Evolutionary conservation across 305 asterid genomes (phyloP), one percentile per base, ranked within the genome.

Genomic region (Rubia peregrina): DNA sequence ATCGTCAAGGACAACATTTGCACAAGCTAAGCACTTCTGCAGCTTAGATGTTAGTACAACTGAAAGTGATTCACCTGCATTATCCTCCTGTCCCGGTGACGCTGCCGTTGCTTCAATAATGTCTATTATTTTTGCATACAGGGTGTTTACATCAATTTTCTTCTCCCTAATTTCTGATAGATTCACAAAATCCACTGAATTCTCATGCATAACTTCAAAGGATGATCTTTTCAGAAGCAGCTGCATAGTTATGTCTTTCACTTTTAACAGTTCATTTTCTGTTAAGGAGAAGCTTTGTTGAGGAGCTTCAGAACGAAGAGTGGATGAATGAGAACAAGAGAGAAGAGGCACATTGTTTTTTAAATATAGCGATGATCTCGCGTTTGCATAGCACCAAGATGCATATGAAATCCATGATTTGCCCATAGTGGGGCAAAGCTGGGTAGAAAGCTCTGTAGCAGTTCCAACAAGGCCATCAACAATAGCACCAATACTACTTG

Each of bases 351-450:
- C 62, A 73, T 83, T 85, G 62, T 74, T 61, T 19, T 79, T 77
- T 67, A 85, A 76, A 71, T 88, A 74, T 76, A 88, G 75, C 57
- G 87, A 85, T 72, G 86, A 80, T 68, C 71, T 86, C 78, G 98
- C 98, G 80, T 87, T 97, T 77, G 76, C 67, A 77, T 85, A 91
- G 83, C 99, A 91, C 99, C 99, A 95, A 33, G 96, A 90, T 63
- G 96, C 99, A 82, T 86, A 95, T 82, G 85, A 80, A 77, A 95
- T 86, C 98, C 98, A 95, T 21, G 99, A 86, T 85, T 91, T 95
- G 69, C 97, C 98, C 91, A 95, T 87, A 80, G 74, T 79, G 70
- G 98, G 98, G 84, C 97, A 91, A 71, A 95, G 95, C 73, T 71
- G 85, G 57, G 96, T 83, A n/a, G 99, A 86, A 73, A 87, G 74